A percentile compares a stretch with the other conserved stretches of the same genome.
phyloP scores from a whole-genome alignment of 495 filamentous ascomycete species.

The Xylaria bambusicola region DNA sequence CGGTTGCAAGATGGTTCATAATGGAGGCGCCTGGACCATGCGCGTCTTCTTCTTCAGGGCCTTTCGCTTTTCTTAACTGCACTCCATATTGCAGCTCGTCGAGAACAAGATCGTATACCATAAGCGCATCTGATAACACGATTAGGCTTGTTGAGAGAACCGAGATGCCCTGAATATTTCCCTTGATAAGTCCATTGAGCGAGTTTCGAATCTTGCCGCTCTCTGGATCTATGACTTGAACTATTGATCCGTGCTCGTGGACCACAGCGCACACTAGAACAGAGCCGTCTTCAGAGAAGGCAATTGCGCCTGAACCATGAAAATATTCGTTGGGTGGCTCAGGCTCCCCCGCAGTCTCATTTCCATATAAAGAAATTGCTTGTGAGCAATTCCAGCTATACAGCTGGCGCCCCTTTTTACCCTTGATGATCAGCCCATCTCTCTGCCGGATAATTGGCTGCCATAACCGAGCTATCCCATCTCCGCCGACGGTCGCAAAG shows the following conservation, averaged over 20 bases:
- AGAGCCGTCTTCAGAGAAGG: constrained; percentile 87
- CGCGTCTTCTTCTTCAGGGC: constrained; percentile 18
- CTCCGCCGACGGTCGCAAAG: constrained; percentile 83
- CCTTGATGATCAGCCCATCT: constrained; percentile 61
- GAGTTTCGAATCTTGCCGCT: constrained; percentile 57
- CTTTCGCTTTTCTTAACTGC: constrained; percentile 28
- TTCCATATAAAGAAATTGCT: constrained; percentile 54
- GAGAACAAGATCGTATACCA: constrained; percentile 67
- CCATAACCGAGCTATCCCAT: constrained; percentile 79
- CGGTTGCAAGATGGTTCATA: constrained; percentile 63
- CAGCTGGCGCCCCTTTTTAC: constrained; percentile 52
- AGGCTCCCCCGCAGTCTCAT: constrained; percentile 40
- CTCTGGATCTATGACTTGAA: constrained; percentile 63
- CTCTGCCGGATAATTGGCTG: constrained; percentile 63
- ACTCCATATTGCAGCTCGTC: constrained; percentile 56
- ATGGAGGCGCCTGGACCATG: constrained; percentile 22
- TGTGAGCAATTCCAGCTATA: constrained; percentile 74
- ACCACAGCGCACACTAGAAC: constrained; percentile 65
- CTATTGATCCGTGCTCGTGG: constrained; percentile 44
- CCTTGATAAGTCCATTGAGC: constrained; percentile 56
- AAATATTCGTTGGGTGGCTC: constrained; percentile 11
- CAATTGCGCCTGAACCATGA: constrained; percentile 55
- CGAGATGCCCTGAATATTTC: constrained; percentile 56
- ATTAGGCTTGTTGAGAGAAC: constrained; percentile 64
- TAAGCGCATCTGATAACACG: constrained; percentile 60